Evolutionary conservation across 306 rosid species (phyloP).

Genomic region (Cucumis melo): DNA sequence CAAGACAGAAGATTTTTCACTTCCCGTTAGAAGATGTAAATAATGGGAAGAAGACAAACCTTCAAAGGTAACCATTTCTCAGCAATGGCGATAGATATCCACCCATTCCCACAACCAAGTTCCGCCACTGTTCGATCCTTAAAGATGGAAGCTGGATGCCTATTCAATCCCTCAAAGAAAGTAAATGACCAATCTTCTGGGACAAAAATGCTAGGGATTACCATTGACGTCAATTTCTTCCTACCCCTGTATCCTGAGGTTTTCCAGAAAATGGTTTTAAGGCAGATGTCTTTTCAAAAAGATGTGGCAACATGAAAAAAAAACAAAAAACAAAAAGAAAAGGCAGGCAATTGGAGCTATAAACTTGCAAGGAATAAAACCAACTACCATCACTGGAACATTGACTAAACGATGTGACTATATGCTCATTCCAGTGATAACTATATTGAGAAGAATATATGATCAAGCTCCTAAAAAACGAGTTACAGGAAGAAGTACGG

Average conservation of each 20-base stretch:
- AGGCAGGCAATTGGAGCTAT: not conserved
- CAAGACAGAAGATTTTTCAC: not conserved
- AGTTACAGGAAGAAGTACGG: not conserved
- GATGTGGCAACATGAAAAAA: not conserved
- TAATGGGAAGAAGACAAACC: conserved; percentile 20
- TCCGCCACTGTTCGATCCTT: conserved; percentile 70
- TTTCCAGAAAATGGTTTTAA: not conserved
- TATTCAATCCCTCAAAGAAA: conserved; percentile 79
- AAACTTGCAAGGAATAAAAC: not conserved
- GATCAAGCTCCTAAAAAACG: not conserved
- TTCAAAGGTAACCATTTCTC: conserved; percentile 86
- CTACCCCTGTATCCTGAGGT: conserved; percentile 63
- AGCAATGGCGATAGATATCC: conserved; percentile 97
- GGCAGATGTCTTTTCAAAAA: too few relatives aligned
- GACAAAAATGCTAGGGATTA: conserved; percentile 85
- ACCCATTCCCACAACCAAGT: conserved; percentile 98
- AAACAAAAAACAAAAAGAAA: not conserved
- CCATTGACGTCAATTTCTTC: conserved; percentile 83
- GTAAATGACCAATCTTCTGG: conserved; percentile 99
- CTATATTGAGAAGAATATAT: not conserved
- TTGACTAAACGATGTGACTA: not conserved
- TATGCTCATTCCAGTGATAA: not conserved
- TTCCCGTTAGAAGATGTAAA: not conserved
- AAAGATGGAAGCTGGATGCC: conserved; percentile 76
- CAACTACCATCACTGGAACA: not conserved